Evolutionary conservation across 345 rosid species (phyloP).

Genomic region (Stellera chamaejasme): DNA sequence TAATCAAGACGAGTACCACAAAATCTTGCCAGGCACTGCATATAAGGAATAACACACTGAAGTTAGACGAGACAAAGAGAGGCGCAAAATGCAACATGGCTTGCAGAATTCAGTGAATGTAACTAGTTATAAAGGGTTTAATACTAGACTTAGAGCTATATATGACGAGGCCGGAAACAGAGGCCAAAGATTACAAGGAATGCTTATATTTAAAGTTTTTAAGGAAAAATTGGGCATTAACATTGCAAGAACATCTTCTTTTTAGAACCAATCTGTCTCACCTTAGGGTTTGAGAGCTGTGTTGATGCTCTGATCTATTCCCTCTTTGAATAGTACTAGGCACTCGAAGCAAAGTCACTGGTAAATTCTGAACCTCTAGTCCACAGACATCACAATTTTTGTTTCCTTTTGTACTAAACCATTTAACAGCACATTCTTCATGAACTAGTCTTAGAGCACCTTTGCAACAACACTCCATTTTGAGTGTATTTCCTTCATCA

Average conservation of each 20-base stretch:
- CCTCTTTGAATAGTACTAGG: slow-evolving; percentile 38
- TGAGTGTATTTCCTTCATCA: slow-evolving; percentile 80
- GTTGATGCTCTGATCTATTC: slow-evolving; percentile 42
- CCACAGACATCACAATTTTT: slow-evolving; percentile 86
- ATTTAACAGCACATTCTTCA: slow-evolving; percentile 77
- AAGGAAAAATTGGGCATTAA: too few relatives aligned
- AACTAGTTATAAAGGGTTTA: too few relatives aligned
- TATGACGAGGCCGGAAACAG: too few relatives aligned
- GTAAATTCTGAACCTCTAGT: slow-evolving; percentile 78
- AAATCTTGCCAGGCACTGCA: slow-evolving; percentile 96
- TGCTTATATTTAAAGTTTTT: too few relatives aligned
- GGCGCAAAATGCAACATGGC: not conserved
- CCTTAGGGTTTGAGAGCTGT: slow-evolving; percentile 41
- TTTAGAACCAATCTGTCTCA: slow-evolving; percentile 13
- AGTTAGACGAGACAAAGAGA: not conserved
- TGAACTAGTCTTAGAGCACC: slow-evolving; percentile 87
- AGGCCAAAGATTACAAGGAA: too few relatives aligned
- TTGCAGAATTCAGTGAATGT: not conserved
- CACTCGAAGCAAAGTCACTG: slow-evolving; percentile 72
- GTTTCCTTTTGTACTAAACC: slow-evolving; percentile 85
- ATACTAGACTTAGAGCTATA: too few relatives aligned
- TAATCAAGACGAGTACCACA: slow-evolving; percentile 82
- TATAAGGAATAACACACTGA: slow-evolving; percentile 2
- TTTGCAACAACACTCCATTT: slow-evolving; percentile 98
- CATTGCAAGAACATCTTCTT: not conserved